Evolutionary conservation across 345 rosid species (phyloP).

Genomic region (Ceriops zippeliana): DNA sequence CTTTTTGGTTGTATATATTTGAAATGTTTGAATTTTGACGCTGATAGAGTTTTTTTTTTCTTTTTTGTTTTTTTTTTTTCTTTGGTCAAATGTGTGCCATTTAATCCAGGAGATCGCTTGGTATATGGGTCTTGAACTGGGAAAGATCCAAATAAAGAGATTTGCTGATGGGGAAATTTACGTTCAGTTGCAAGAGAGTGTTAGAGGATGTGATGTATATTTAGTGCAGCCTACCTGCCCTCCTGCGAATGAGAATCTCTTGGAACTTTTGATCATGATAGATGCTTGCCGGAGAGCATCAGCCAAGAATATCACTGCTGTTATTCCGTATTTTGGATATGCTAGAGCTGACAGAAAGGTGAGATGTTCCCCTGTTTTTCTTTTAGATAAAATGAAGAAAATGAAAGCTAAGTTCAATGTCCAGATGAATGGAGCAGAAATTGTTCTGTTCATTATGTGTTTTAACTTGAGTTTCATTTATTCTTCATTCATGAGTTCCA

Average conservation of each 20-base stretch:
- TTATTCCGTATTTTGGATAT: slow-evolving; percentile 95
- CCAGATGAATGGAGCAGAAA: neutral
- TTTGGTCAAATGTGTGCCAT: neutral
- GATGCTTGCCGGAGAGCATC: slow-evolving; percentile 98
- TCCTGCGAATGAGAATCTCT: slow-evolving; percentile 92
- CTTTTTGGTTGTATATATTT: too few species aligned
- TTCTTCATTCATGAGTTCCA: too few species aligned
- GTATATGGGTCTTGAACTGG: slow-evolving; percentile 91
- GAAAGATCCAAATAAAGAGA: slow-evolving; percentile 80
- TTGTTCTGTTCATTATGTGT: neutral
- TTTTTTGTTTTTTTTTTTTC: neutral
- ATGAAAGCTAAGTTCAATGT: neutral
- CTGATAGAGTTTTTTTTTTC: neutral
- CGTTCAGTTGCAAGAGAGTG: slow-evolving; percentile 95
- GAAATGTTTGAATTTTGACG: neutral
- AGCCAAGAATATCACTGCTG: slow-evolving; percentile 86
- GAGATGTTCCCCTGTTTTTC: slow-evolving; percentile 1
- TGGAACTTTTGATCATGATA: slow-evolving; percentile 91
- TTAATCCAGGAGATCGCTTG: slow-evolving; percentile 66
- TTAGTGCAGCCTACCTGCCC: slow-evolving; percentile 94
- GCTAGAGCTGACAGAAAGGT: slow-evolving; percentile 98
- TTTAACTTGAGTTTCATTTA: neutral
- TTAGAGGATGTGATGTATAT: slow-evolving; percentile 89
- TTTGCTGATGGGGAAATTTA: slow-evolving; percentile 97
- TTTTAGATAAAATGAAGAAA: neutral